Evolutionary conservation across 2,329 filamentous ascomycete genomes (phyloP).

Genomic region (Mycosphaerelloides madeirae): DNA sequence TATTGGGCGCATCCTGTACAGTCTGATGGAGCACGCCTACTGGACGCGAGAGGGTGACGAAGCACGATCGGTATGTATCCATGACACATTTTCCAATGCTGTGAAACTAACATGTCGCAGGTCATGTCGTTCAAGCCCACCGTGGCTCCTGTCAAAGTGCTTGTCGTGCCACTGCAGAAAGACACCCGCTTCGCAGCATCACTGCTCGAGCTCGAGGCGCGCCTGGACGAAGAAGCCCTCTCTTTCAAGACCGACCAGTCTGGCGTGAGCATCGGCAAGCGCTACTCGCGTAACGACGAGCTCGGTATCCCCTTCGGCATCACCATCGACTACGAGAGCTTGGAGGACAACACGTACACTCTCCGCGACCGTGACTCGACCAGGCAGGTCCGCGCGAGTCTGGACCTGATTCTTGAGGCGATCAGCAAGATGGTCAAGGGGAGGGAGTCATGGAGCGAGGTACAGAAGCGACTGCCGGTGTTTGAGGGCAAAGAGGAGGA

Average conservation of each 20-base stretch:
- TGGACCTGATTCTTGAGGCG: constrained; percentile 73
- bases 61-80: constrained; percentile 70
- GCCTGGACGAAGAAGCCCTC: constrained; percentile 70
- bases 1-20: constrained; percentile 91
- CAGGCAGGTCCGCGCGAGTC: constrained; percentile 78
- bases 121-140: constrained; percentile 69
- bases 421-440: constrained; percentile 61
- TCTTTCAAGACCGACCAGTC: constrained; percentile 87
- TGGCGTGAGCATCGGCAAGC: constrained; percentile 87
- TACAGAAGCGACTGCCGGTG: constrained; percentile 71
- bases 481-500: constrained; percentile 71
- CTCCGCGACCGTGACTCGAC: constrained; percentile 87
- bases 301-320: constrained; percentile 90
- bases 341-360: constrained; percentile 81
- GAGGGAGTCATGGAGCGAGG: constrained; percentile 63
- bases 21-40: constrained; percentile 89
- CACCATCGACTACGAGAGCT: constrained; percentile 92
- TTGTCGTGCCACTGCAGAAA: constrained; percentile 82
- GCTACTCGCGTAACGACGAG: constrained; percentile 92
- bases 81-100: neutral
- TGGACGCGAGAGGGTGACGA: constrained; percentile 85
- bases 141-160: constrained; percentile 90
- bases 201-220: constrained; percentile 65
- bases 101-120: constrained; percentile 34
- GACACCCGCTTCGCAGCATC: constrained; percentile 78